These are phyloP conservation scores for Termitomyces sp. DNA, from an alignment of 768 basidiomycete species.

Conservation along the genomic window DNA sequence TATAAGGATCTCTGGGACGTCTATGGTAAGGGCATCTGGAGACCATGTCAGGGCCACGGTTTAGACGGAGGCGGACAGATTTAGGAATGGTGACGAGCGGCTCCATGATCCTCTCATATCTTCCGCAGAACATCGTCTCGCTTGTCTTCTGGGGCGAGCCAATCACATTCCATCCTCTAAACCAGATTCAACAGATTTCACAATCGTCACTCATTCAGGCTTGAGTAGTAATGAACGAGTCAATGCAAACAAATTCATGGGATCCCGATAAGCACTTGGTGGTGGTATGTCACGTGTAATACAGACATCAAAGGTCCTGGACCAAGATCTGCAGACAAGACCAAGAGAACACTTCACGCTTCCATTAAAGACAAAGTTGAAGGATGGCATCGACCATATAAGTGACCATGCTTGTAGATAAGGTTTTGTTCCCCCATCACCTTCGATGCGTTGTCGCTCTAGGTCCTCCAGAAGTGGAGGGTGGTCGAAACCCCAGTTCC, in stretches of 20 bases:
- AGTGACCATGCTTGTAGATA: background rate
- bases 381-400: background rate
- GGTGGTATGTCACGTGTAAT: background rate
- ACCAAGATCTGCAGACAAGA: background rate
- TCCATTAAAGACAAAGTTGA: background rate
- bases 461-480: constrained; percentile 70
- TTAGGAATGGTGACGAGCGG: background rate
- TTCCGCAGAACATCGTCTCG: background rate
- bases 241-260: background rate
- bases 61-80: background rate
- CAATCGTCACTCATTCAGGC: background rate
- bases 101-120: background rate
- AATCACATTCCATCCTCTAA: background rate
- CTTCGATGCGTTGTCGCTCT: constrained; percentile 45
- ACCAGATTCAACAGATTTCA: background rate
- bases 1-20: background rate
- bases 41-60: background rate
- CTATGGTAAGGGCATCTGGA: background rate
- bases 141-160: background rate
- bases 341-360: background rate
- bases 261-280: too few relatives aligned
- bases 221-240: background rate
- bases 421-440: constrained; percentile 34
- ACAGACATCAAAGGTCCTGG: background rate
- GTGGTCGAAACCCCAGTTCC: constrained; percentile 76